Evolutionary conservation across 257 asterid species (phyloP).

Genomic region (Gentiana macrophylla): DNA sequence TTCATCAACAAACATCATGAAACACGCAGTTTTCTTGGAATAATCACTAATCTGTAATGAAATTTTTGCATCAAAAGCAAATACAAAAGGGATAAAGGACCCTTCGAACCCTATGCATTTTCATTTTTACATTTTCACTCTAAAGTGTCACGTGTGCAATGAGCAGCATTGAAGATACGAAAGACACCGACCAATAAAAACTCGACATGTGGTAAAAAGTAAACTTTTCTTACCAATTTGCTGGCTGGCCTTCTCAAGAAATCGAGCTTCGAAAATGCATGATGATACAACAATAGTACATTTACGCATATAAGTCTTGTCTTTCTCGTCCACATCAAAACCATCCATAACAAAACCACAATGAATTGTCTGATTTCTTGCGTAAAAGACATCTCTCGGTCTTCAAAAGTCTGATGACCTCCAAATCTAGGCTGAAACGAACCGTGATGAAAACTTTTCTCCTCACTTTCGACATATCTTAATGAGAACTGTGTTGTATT

Average conservation of each 20-base stretch:
- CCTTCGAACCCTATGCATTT: too few species aligned
- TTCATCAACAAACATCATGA: conserved; percentile 82
- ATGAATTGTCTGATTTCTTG: conserved; percentile 59
- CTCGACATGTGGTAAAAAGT: background rate
- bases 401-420: conserved; percentile 69
- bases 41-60: conserved; percentile 69
- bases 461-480: conserved; percentile 60
- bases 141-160: too few species aligned
- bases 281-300: conserved; percentile 73
- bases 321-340: conserved; percentile 66
- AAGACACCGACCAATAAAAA: too few species aligned
- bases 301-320: conserved; percentile 43
- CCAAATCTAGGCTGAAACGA: conserved; percentile 55
- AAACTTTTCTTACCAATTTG: conserved; percentile 50
- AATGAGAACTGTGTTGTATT: conserved; percentile 60
- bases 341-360: conserved; percentile 91
- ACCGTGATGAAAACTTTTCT: conserved; percentile 17
- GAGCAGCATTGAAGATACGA: too few species aligned
- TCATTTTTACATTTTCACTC: too few species aligned
- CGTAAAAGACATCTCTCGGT: conserved; percentile 67
- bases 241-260: conserved; percentile 82
- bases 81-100: too few species aligned
- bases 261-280: conserved; percentile 84
- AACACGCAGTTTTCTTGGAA: conserved; percentile 76
- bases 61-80: too few species aligned